These are phyloP conservation scores for Kazachstania africana DNA, from an alignment of 805 yeast species.

Conservation along the genomic window DNA sequence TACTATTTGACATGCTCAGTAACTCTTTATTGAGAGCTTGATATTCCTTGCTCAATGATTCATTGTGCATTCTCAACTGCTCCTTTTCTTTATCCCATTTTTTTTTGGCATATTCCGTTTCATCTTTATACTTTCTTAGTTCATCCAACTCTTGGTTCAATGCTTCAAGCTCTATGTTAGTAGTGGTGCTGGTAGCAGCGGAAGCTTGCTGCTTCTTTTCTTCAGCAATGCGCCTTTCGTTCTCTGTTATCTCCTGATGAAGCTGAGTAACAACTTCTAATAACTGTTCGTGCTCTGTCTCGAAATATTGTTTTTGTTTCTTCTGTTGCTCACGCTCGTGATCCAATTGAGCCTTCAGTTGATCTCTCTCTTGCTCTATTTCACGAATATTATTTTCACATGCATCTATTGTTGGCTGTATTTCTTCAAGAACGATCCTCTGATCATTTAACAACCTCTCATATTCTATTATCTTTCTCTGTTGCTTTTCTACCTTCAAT, in stretches of 20 bases:
- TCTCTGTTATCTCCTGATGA: constrained; percentile 23
- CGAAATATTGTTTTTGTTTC: constrained; percentile 18
- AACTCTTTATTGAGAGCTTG: constrained; percentile 19
- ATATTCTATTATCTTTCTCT: constrained; percentile 14
- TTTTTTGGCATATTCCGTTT: constrained; percentile 6
- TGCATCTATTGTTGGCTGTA: constrained; percentile 22
- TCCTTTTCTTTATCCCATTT: constrained; percentile 21
- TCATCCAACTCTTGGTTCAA: constrained; percentile 6
- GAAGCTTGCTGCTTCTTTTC: constrained; percentile 3
- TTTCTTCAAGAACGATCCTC: constrained; percentile 20
- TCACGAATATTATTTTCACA: constrained; percentile 25
- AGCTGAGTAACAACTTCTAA: constrained; percentile 23
- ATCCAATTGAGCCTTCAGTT: constrained; percentile 14
- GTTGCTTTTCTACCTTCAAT: constrained; percentile 10
- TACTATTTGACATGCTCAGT: constrained; percentile 9
- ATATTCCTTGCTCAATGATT: constrained; percentile 19
- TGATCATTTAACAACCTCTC: constrained; percentile 23
- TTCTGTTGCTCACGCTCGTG: constrained; percentile 17
- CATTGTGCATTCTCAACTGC: constrained; percentile 20
- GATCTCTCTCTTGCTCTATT: constrained; percentile 15
- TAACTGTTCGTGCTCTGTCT: constrained; percentile 22
- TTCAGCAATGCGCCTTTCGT: constrained; percentile 11
- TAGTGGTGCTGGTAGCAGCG: too few species aligned
- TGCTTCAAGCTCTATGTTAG: constrained; percentile 1
- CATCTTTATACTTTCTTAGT: constrained; percentile 7